phyloP scores from a whole-genome alignment of 2,329 filamentous ascomycete genomes.

The Phoma sp. region DNA sequence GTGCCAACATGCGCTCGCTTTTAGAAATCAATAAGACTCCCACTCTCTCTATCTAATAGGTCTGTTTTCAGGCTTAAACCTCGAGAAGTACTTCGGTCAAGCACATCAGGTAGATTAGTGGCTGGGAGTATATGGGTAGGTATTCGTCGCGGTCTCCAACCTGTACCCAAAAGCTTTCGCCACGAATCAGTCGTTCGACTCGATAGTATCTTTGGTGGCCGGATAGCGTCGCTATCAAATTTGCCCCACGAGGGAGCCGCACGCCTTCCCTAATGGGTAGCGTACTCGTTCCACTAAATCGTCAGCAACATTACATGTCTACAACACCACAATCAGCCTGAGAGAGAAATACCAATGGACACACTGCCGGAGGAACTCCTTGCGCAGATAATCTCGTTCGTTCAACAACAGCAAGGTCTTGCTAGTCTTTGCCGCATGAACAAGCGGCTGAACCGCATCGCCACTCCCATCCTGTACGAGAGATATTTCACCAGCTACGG shows the following conservation, averaged over 20 bases:
- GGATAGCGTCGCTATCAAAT: too few species aligned
- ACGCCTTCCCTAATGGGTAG: background rate
- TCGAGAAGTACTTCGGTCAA: too few species aligned
- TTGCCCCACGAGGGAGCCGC: background rate
- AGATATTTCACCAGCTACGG: slow-evolving; percentile 7
- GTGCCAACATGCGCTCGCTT: too few species aligned
- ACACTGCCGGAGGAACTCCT: slow-evolving; percentile 7
- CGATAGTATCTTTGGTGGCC: too few species aligned
- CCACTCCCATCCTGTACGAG: slow-evolving; percentile 8
- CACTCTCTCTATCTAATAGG: background rate
- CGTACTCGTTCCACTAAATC: too few species aligned
- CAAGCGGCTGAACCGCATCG: slow-evolving; percentile 8
- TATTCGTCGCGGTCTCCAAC: too few species aligned
- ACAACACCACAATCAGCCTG: background rate
- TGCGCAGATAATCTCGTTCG: slow-evolving; percentile 3
- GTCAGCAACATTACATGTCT: background rate
- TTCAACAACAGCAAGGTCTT: slow-evolving; percentile 2
- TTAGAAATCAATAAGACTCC: background rate
- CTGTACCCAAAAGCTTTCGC: too few species aligned
- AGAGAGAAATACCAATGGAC: background rate
- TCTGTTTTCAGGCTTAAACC: too few species aligned
- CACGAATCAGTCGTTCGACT: too few species aligned
- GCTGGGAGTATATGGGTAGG: too few species aligned
- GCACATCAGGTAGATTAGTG: too few species aligned
- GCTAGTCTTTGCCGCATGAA: slow-evolving; percentile 14